Evolutionary conservation across 169 alveolate species (phyloP).

Genomic region (Perkinsus olseni): DNA sequence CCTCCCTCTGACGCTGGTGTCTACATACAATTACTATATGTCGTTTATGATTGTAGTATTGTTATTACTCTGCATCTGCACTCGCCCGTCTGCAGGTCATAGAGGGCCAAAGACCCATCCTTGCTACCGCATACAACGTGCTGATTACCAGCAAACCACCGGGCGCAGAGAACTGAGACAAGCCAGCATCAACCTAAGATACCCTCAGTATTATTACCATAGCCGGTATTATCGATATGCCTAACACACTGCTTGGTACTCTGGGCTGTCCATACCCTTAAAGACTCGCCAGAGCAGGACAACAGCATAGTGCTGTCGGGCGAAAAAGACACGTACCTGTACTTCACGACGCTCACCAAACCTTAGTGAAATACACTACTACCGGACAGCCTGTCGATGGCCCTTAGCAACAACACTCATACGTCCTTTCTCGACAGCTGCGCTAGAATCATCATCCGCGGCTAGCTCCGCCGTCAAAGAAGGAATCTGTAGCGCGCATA

Average conservation of each 20-base stretch:
- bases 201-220: not conserved
- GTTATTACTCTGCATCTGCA: not conserved
- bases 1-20: not conserved
- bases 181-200: constrained; percentile 17
- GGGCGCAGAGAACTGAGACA: constrained; percentile 12
- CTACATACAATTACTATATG: too few relatives aligned
- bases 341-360: not conserved
- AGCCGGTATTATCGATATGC: not conserved
- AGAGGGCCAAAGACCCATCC: constrained; percentile 13
- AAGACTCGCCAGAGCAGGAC: not conserved
- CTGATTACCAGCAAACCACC: constrained; percentile 16
- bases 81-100: constrained; percentile 11
- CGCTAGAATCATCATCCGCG: not conserved
- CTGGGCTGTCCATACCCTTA: not conserved
- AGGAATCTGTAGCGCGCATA: not conserved
- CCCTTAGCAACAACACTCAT: not conserved
- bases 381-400: not conserved
- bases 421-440: not conserved
- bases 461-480: not conserved
- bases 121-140: constrained; percentile 19
- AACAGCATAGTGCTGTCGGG: not conserved
- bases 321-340: not conserved
- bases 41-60: too few relatives aligned
- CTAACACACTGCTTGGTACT: not conserved
- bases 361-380: not conserved